A percentile compares a stretch with the other conserved stretches of the same genome.
These are phyloP conservation scores for Heimioporus punctisporus DNA, from an alignment of 1,284 basidiomycete genomes.

Conservation along the genomic window DNA sequence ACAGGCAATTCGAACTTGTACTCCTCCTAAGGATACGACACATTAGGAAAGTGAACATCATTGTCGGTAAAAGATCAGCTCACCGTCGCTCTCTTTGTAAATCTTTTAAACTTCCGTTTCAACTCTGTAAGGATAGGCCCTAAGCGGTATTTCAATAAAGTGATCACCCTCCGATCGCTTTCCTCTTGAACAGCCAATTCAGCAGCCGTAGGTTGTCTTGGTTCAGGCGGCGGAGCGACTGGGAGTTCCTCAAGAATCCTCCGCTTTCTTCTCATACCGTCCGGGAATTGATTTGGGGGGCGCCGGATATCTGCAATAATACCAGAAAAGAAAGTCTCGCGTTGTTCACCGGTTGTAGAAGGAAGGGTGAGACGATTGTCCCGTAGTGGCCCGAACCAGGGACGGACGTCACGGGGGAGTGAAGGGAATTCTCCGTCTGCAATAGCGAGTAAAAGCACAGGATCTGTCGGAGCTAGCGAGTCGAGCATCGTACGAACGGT, in stretches of 20 bases:
- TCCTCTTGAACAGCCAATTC: constrained; percentile 88
- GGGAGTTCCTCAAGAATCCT: constrained; percentile 88
- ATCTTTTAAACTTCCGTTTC: constrained; percentile 93
- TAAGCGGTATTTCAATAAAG: constrained; percentile 86
- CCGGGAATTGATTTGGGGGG: constrained; percentile 90
- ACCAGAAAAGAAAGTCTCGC: constrained; percentile 80
- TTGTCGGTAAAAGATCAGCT: constrained; percentile 24
- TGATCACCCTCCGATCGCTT: constrained; percentile 78
- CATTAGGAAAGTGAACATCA: constrained; percentile 11
- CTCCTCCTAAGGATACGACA: constrained; percentile 55
- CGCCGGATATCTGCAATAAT: constrained; percentile 69
- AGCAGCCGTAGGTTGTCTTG: constrained; percentile 79
- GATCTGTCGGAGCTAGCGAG: constrained; percentile 88
- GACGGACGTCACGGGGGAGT: constrained; percentile 82
- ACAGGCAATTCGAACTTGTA: constrained; percentile 57
- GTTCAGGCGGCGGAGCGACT: constrained; percentile 89
- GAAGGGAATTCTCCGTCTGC: constrained; percentile 77
- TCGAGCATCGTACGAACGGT: constrained; percentile 94
- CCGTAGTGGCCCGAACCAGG: constrained; percentile 89
- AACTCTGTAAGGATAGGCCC: constrained; percentile 89
- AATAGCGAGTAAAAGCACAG: constrained; percentile 89
- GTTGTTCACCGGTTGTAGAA: constrained; percentile 53
- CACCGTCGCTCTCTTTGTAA: constrained; percentile 83
- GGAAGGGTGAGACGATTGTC: constrained; percentile 76
- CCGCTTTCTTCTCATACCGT: constrained; percentile 85